Evolutionary conservation across 495 filamentous ascomycete genomes (phyloP), one percentile per base, ranked within the genome.

Genomic region (Lasiosphaeris hirsuta): DNA sequence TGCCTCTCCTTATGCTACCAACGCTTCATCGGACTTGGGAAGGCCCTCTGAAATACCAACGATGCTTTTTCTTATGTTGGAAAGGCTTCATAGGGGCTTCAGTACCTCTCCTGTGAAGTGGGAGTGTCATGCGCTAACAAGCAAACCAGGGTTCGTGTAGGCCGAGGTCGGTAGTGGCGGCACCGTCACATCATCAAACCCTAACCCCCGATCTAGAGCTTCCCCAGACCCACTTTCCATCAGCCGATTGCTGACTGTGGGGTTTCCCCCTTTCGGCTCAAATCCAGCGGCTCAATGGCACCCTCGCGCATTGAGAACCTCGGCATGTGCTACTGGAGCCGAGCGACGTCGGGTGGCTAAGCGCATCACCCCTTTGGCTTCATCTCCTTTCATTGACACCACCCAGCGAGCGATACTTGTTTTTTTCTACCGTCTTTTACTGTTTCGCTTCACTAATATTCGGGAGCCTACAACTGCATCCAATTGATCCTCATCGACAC

Each of bases 251-350:
- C 23, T 30, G 23, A 30, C 23, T 2, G 23, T 30, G 23, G 49
- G 49, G 49, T 18, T 38, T 18, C 37, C 59, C 59, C 23, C 42
- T 33, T 38, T 34, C 44, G 38, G 30, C 58, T 42, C 33, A 19
- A 49, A n/a, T 9, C 40, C 19, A 46, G 13, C 9, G 30, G 14
- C 1, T 6, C 18, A 44, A 38, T 45, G n/a, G 48, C 15, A 35
- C 44, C 33, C 51, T 30, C 23, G 23, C 5, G 23, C 14, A 38
- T 10, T 46, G 42, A 47, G 17, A 57, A 68, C 65, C 65, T 68
- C 65, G 65, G 65, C 65, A 68, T 66, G 60, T 68, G 65, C 61
- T 46, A 46, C 49, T 54, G 23, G 17, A 47, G 50, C 57, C 57
- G 57, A 55, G 37, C 50, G 45, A 59, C 43, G 51, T 54, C 57